Evolutionary conservation across 202 grass and related monocot species (phyloP), one percentile per base, ranked within the genome.

Genomic region (Schoenoplectus tabernaemontani): DNA sequence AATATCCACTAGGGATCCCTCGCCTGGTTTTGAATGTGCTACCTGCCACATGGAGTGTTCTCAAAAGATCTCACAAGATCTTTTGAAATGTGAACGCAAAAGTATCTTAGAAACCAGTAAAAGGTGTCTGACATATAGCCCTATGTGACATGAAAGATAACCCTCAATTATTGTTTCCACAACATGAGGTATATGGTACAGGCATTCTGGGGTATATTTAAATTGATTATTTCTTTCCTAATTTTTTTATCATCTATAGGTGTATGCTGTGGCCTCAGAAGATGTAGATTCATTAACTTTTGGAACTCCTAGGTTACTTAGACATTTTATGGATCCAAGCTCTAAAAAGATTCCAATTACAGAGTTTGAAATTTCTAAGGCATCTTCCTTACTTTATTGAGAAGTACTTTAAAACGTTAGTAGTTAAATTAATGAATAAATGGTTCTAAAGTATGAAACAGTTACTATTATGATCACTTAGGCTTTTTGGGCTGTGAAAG

Each of bases 281-380:
- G 94, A 97, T 58, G 93, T 92, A 87, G 94, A 97, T 64, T 88
- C 94, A 23, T 81, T 97, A 64, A 93, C 94, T 78, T 94, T 94
- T 79, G 91, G 91, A 43, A 77, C 94, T 32, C 84, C 82, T 77
- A 92, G 82, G 39, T 92, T 97, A 78, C 91, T 97, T 86, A 89
- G 89, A 26, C 94, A 97, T 38, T 88, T 97, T 82, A 92, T 90
- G 66, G 91, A 90, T 77, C 89, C 88, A 76, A 82, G 84, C 84
- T 97, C 73, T 60, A 97, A 93, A 84, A 97, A 84, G 81, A 87
- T 87, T 80, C 91, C 77, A 85, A 90, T 97, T n/a, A 90, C 63
- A 66, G 94, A 97, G 90, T 97, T 88, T 87, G 94, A 92, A 92
- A 66, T 92, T 57, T 85, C 94, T 76, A 97, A 92, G 84, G 94